Conservation (phyloP, 805 yeast genomes). For the Candida maesae region DNA sequence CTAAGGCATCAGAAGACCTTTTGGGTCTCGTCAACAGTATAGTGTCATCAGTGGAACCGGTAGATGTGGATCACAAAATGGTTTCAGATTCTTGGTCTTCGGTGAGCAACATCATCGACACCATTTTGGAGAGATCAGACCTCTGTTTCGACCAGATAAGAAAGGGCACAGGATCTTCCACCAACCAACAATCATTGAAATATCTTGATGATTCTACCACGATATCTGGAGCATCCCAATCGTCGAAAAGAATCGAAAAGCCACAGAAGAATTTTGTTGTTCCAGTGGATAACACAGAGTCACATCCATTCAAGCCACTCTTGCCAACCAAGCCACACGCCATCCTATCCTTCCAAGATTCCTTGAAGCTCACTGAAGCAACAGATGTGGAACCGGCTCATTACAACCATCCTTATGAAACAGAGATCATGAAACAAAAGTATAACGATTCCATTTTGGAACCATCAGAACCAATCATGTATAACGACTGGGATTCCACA, state of each 20-base stretch:
- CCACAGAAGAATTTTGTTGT: constrained; percentile 65
- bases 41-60: constrained; percentile 32
- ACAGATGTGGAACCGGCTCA: constrained; percentile 48
- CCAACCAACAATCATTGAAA: constrained; percentile 28
- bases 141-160: constrained; percentile 49
- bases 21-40: constrained; percentile 45
- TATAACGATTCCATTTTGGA: constrained; percentile 60
- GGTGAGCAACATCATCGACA: constrained; percentile 61
- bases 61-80: constrained; percentile 36
- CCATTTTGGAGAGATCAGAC: constrained; percentile 73
- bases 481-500: constrained; percentile 62
- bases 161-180: constrained; percentile 16
- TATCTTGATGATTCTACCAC: constrained; percentile 46
- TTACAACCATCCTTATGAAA: constrained; percentile 75
- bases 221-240: constrained; percentile 14
- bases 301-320: constrained; percentile 73
- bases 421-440: constrained; percentile 65
- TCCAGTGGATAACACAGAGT: constrained; percentile 64
- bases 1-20: constrained; percentile 38
- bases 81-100: constrained; percentile 55
- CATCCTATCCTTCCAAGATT: constrained; percentile 50
- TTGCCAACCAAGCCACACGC: constrained; percentile 72
- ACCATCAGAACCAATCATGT: constrained; percentile 42
- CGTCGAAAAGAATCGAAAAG: constrained; percentile 41
- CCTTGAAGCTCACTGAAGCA: constrained; percentile 36